Base-by-base conservation (phyloP, 2,329 filamentous ascomycete genomes). In the Scopulariopsis brevicaulis region DNA sequence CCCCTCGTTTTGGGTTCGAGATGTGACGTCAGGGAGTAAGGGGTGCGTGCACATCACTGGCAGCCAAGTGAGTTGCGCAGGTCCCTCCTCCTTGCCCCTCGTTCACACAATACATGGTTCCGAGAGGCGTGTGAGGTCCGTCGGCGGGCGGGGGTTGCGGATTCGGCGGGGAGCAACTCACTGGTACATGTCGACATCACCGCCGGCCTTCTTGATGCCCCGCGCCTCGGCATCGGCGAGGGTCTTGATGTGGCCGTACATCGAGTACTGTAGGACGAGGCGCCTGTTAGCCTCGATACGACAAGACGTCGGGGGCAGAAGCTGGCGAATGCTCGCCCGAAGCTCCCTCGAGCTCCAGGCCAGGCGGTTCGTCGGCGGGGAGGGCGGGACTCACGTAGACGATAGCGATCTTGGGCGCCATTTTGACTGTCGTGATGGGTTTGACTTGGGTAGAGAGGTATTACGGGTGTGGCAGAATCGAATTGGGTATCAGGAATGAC, bases 321-420 rank as follows among this genome's bases (percentile, higher is more conserved):
- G 12, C 12, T 40, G 37, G 46, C 20, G 11, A 24, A 24, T 50
- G 20, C 22, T 22, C 12, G 18, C n/a, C 1, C 46, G 15, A 43
- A 37, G 12, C 24, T 6, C 32, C 12, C 10, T 54, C 18, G 28
- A 28, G 22, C 22, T 28, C 40, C 20, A 24, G 46, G 43, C 4
- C 4, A 22, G 37, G 37, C 12, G 20, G 57, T 12, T 32, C 28
- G 28, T 32, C 28, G 28, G 43, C 20, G 53, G 35, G 24, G 32
- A 35, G n/a, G 11, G 22, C n/a, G 54, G 56, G 53, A 82, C 87
- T 65, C 80, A 92, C 89, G 73, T 84, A 95, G 72, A 96, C 84
- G 75, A 96, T 94, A 66, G 91, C 91, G 70, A 96, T 83, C 79
- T 90, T 95, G 73, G 89, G 89, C 76, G 89, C 89, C 90, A 96